These are phyloP conservation scores for Thozetella sp. DNA, from an alignment of 495 filamentous ascomycete species.

Conservation along the genomic window DNA sequence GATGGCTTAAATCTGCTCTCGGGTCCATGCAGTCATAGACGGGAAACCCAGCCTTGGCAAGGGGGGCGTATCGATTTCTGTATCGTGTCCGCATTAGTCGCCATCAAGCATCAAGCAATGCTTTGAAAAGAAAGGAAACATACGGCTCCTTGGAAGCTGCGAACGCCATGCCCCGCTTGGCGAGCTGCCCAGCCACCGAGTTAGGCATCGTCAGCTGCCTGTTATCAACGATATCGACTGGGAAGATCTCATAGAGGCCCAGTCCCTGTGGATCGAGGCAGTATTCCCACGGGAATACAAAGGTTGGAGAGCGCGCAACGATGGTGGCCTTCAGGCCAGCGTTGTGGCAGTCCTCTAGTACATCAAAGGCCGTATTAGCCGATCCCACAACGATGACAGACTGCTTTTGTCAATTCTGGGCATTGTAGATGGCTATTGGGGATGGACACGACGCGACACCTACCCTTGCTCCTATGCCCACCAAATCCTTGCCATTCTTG, in stretches of 20 bases:
- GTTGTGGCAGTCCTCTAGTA: conserved; percentile 27
- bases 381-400: conserved; percentile 34
- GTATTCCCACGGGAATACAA: conserved; percentile 30
- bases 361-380: conserved; percentile 38
- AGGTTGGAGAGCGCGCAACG: conserved; percentile 30
- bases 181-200: conserved; percentile 13
- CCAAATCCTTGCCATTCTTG: conserved; percentile 14
- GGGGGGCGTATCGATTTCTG: conserved; percentile 18
- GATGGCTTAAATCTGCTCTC: conserved; percentile 12
- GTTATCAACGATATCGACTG: conserved; percentile 15
- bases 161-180: conserved; percentile 5
- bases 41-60: conserved; percentile 28
- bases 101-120: background rate
- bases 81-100: no score
- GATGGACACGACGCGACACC: background rate
- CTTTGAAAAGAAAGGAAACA: background rate
- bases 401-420: conserved; percentile 11
- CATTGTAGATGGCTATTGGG: background rate
- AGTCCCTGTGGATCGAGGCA: conserved; percentile 13
- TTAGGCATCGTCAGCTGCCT: conserved; percentile 17
- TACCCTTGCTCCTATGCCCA: conserved; percentile 7
- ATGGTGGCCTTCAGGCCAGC: conserved; percentile 27
- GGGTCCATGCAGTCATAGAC: conserved; percentile 24
- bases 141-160: conserved; percentile 19
- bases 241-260: conserved; percentile 18